A percentile compares a stretch with the other conserved stretches of the same genome.
Conservation (phyloP, 164 flowering plant species). For the Houttuynia cordata region DNA sequence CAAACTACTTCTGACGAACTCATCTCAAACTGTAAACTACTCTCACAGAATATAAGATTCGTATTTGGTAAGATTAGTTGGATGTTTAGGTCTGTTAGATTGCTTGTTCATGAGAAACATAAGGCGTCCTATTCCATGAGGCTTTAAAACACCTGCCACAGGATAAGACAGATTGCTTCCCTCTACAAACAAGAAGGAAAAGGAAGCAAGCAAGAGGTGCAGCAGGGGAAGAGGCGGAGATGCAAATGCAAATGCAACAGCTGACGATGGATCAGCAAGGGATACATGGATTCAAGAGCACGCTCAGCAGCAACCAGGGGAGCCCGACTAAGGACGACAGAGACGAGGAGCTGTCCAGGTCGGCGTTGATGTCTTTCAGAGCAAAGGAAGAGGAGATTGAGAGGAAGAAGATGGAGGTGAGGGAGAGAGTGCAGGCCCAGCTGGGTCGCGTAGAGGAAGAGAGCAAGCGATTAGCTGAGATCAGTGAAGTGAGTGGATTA, state of each 20-base stretch:
- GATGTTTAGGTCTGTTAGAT: background rate
- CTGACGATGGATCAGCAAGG: conserved; percentile 29
- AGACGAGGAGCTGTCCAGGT: conserved; percentile 50
- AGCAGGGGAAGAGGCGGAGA: background rate
- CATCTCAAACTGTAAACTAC: background rate
- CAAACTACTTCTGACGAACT: background rate
- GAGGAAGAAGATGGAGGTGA: conserved; percentile 73
- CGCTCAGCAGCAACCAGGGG: conserved; percentile 22
- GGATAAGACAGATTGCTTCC: background rate
- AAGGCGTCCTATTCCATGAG: background rate
- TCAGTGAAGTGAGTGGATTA: conserved; percentile 47
- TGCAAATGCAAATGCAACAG: conserved; percentile 1
- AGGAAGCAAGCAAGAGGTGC: background rate
- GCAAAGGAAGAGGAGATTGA: conserved; percentile 89
- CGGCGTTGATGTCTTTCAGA: conserved; percentile 53
- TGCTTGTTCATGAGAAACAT: background rate
- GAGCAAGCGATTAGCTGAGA: conserved; percentile 62
- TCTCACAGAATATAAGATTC: background rate
- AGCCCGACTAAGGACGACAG: conserved; percentile 35
- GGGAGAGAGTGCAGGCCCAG: conserved; percentile 63
- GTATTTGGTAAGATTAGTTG: background rate
- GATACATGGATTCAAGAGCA: conserved; percentile 29
- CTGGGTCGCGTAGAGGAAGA: conserved; percentile 71
- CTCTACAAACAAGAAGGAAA: background rate
- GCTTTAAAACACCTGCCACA: background rate